A percentile compares a stretch with the other conserved stretches of the same genome.
These are phyloP conservation scores for Coemansia sp. DNA, from an alignment of 192 early-diverging fungal genomes.

Conservation along the genomic window DNA sequence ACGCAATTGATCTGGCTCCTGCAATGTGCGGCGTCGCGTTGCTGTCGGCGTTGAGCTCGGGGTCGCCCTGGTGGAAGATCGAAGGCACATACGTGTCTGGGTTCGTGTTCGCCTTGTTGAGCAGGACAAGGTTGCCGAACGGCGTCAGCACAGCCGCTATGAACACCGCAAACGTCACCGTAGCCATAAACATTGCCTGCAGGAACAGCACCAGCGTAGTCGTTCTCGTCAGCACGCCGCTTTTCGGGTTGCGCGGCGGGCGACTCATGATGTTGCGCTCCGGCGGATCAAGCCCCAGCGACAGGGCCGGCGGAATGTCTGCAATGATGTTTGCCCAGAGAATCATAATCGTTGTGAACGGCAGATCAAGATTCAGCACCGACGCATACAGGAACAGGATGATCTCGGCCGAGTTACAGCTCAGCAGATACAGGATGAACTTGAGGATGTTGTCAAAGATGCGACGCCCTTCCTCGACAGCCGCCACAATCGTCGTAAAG, in stretches of 20 bases:
- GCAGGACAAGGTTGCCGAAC: conserved; percentile 38
- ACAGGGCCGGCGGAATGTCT: conserved; percentile 94
- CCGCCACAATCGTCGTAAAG: conserved; percentile 93
- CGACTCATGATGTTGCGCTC: conserved; percentile 86
- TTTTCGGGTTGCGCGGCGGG: conserved; percentile 71
- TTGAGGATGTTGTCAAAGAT: conserved; percentile 99
- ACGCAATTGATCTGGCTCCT: conserved; percentile 59
- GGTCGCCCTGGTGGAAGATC: conserved; percentile 49
- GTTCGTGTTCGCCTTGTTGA: conserved; percentile 11
- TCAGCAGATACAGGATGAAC: conserved; percentile 93
- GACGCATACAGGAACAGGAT: conserved; percentile 82
- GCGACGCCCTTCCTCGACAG: conserved; percentile 88
- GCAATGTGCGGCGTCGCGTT: conserved; percentile 50
- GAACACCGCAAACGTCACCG: conserved; percentile 65
- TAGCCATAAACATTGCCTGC: conserved; percentile 73
- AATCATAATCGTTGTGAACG: conserved; percentile 93
- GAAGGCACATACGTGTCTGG: conserved; percentile 43
- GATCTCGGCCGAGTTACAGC: conserved; percentile 95
- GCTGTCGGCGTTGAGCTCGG: conserved; percentile 42
- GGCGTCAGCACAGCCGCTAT: conserved; percentile 56
- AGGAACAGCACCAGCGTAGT: conserved; percentile 66
- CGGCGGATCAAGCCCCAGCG: conserved; percentile 85
- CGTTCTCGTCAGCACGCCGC: conserved; percentile 68
- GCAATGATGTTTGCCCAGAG: conserved; percentile 98
- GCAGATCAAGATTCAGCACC: conserved; percentile 72